These are phyloP conservation scores for Neobulgaria alba DNA, from an alignment of 2,329 filamentous ascomycete species.

Conservation along the genomic window DNA sequence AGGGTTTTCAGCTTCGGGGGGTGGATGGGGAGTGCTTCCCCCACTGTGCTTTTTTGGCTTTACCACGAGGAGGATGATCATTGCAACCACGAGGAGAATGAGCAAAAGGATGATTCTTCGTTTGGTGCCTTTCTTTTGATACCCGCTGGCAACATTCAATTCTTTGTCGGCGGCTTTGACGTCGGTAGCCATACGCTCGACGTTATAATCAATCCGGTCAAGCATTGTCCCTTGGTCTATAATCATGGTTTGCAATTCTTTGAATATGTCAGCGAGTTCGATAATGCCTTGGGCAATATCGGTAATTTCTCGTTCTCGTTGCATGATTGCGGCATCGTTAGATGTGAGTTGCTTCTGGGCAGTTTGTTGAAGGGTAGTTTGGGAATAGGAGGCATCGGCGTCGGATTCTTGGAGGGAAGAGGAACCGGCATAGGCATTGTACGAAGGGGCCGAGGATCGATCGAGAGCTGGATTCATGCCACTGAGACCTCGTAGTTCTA, in stretches of 20 bases:
- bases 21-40: conserved; percentile 1
- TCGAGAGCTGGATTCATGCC: conserved; percentile 49
- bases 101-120: conserved; percentile 89
- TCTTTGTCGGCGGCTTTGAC: conserved; percentile 92
- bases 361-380: conserved; percentile 77
- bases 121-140: conserved; percentile 83
- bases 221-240: conserved; percentile 87
- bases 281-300: conserved; percentile 98
- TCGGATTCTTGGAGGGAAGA: conserved; percentile 90
- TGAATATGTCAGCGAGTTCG: conserved; percentile 91
- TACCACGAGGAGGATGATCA: conserved; percentile 75
- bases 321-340: conserved; percentile 77
- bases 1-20: conserved; percentile 17
- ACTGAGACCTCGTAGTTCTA: conserved; percentile 68
- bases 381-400: conserved; percentile 84
- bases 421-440: conserved; percentile 55
- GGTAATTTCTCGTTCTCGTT: conserved; percentile 93
- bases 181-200: conserved; percentile 88
- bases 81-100: conserved; percentile 70
- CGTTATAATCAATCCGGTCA: conserved; percentile 95
- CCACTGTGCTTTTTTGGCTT: conserved; percentile 40
- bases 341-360: conserved; percentile 54
- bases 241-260: conserved; percentile 91
- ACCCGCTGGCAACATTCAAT: conserved; percentile 77
- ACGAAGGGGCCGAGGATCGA: conserved; percentile 42